Conservation (phyloP, 345 rosid species). For the Theobroma cacao region DNA sequence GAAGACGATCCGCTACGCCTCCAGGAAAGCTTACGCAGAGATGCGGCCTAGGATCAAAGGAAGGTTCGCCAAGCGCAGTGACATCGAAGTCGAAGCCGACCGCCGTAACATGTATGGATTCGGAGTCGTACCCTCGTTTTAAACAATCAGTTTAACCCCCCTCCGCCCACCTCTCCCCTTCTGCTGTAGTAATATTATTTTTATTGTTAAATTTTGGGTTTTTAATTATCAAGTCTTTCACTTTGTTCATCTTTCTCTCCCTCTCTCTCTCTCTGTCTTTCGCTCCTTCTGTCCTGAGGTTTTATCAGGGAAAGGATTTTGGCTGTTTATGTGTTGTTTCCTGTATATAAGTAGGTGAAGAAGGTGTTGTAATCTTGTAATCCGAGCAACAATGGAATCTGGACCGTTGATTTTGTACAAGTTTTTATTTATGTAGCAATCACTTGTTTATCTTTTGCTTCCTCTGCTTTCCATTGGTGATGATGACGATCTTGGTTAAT, state of each 20-base stretch:
- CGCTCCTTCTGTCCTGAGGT: not conserved
- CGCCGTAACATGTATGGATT: constrained; percentile 48
- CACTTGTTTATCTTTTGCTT: not conserved
- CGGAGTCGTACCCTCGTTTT: constrained; percentile 82
- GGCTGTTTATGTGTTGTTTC: not conserved
- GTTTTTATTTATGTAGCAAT: too few relatives aligned
- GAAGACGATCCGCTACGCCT: constrained; percentile 94
- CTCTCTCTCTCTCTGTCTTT: not conserved
- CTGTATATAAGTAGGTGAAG: constrained; percentile 1
- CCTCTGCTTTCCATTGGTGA: not conserved
- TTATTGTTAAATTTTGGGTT: not conserved
- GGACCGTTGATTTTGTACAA: constrained; percentile 3
- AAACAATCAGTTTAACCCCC: not conserved
- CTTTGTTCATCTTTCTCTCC: not conserved
- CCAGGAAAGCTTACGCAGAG: constrained; percentile 92
- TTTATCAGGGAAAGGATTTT: not conserved
- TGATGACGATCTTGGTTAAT: not conserved
- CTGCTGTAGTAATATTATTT: not conserved
- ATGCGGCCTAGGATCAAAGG: constrained; percentile 92
- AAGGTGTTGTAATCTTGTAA: not conserved
- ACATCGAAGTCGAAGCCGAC: constrained; percentile 33
- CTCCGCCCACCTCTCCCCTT: not conserved
- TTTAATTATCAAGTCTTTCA: not conserved
- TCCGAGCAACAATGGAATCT: not conserved
- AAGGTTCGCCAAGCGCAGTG: constrained; percentile 79